Base-by-base conservation (phyloP, 2,329 filamentous ascomycete genomes). In the Trichoderma semiorbis region DNA sequence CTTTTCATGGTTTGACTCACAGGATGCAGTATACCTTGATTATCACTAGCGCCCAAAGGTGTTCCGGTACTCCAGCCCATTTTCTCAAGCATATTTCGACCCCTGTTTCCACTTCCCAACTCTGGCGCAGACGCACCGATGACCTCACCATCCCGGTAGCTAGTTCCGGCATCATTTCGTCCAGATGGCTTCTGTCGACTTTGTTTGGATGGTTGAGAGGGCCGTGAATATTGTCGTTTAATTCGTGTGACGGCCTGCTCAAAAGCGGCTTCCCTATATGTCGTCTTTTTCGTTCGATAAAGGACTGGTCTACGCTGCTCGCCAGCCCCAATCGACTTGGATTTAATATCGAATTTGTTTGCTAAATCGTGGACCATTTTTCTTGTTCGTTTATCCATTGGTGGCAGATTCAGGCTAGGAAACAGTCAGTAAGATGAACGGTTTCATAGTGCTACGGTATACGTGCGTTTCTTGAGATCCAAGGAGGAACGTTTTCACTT, bases 41-140 rank as follows among this genome's bases (percentile, higher is more conserved):
- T 97, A 74, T 97, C 90, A 1, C 85, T 79, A 12, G 93, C 89
- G 67, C 96, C 96, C 1, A 99, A 86, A 1, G 92, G 93, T 78
- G 91, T 97, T 6, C 96, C 96, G 67, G 87, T 91, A 73, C 89
- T 92, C 95, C 96, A 99, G 4, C 96, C 96, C 96, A 98, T 98
- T 83, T 96, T 98, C 83, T 97, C 94, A 74, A 99, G 83, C 90
- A 99, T 93, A 3, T 90, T 89, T 65, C 94, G 89, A 12, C 96
- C 96, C 75, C 90, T 93, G 79, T 97, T 98, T 68, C 92, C 92
- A 5, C 85, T 84, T 1, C 93, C 93, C 36, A 99, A 86, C 79
- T 97, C 95, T 12, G 94, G 93, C 2, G 95, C 95, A 62, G 90
- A 89, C 2, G 89, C 93, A 62, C 95, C 96, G 3, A 98, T 94